Evolutionary conservation across 1,284 basidiomycete species (phyloP).

Genomic region (Boletus semigastroideus): DNA sequence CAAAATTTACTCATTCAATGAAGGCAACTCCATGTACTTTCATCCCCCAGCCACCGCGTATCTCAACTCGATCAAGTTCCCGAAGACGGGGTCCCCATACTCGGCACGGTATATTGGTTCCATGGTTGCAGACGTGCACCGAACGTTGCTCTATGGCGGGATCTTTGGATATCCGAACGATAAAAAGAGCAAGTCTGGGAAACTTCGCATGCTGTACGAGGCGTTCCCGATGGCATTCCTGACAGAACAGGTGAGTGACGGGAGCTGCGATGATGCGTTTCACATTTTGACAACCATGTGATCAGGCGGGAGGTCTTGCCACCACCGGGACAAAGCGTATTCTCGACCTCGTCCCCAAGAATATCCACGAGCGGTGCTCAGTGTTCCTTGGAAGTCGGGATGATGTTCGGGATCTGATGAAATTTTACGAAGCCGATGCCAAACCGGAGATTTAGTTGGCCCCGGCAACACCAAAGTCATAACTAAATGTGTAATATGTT

Average conservation of each 20-base stretch:
- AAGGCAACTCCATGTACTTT: conserved; percentile 97
- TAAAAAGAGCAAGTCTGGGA: conserved; percentile 96
- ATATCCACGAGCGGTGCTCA: conserved; percentile 91
- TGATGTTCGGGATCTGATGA: conserved; percentile 88
- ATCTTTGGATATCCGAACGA: conserved; percentile 99
- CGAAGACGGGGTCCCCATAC: conserved; percentile 79
- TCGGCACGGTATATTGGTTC: conserved; percentile 97
- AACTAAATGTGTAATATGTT: conserved; percentile 6
- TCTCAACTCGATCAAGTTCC: conserved; percentile 95
- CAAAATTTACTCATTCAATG: conserved; percentile 99
- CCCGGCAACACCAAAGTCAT: background rate
- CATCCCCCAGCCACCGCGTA: conserved; percentile 84
- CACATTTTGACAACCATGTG: conserved; percentile 1
- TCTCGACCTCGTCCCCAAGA: conserved; percentile 87
- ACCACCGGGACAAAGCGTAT: conserved; percentile 93
- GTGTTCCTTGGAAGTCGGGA: conserved; percentile 95
- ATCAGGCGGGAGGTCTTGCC: conserved; percentile 90
- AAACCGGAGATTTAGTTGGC: conserved; percentile 14
- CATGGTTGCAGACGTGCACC: conserved; percentile 98
- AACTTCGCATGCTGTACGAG: conserved; percentile 94
- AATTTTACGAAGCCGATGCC: conserved; percentile 60
- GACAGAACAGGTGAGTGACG: conserved; percentile 77
- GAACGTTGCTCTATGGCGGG: conserved; percentile 95
- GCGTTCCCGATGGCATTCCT: conserved; percentile 99
- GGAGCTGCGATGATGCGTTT: background rate